phyloP scores from a whole-genome alignment of 805 yeast genomes.

The Metschnikowia hibisci region DNA sequence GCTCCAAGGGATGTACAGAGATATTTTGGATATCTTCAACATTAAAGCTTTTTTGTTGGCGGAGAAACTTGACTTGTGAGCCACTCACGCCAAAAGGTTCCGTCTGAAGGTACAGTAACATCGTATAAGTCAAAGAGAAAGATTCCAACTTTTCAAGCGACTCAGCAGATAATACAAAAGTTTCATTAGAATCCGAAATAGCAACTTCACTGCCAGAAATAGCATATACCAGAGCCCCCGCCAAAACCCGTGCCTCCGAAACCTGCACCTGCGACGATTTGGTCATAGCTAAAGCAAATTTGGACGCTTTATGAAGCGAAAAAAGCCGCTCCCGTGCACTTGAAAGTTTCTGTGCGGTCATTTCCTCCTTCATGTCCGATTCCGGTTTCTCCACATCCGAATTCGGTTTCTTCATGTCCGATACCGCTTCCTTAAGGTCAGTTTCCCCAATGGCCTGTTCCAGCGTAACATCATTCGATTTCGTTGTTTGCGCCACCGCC shows the following conservation, averaged over 20 bases:
- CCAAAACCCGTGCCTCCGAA: conserved; percentile 6
- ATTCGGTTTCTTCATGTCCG: not conserved
- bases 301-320: conserved; percentile 34
- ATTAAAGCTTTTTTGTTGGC: not conserved
- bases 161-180: not conserved
- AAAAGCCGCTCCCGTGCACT: conserved; percentile 32
- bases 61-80: conserved; percentile 5
- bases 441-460: not conserved
- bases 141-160: not conserved
- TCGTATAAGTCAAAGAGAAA: not conserved
- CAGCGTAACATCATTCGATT: conserved; percentile 12
- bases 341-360: too few species aligned
- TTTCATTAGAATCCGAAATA: not conserved
- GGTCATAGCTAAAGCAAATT: conserved; percentile 20
- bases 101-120: not conserved
- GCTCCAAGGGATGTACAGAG: conserved; percentile 14
- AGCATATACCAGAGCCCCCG: conserved; percentile 1
- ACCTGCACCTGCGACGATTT: conserved; percentile 15
- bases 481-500: conserved; percentile 5
- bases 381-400: not conserved
- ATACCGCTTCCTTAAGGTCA: not conserved
- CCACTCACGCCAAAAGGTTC: conserved; percentile 10
- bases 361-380: not conserved
- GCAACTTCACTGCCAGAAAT: conserved; percentile 9
- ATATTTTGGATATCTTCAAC: not conserved